Evolutionary conservation across 495 filamentous ascomycete genomes (phyloP), one percentile per base, ranked within the genome.

Genomic region (Podospora conica): DNA sequence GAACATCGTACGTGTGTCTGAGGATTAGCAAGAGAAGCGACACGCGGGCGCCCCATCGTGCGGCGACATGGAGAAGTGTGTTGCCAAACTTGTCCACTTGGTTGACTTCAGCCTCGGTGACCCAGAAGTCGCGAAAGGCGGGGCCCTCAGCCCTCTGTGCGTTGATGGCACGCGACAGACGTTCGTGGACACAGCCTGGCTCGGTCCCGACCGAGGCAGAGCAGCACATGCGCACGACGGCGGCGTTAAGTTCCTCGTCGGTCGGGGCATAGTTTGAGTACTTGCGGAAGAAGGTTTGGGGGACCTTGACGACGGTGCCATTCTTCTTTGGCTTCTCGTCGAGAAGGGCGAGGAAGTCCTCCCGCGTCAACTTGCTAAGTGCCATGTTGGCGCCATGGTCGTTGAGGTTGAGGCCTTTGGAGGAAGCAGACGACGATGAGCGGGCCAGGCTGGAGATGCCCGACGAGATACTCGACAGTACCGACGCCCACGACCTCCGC

Each of bases 381-480:
- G 74, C 69, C 12, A 69, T 64, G 54, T 70, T 73, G 28, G 66
- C 67, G 54, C 69, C 69, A 5, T 58, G 58, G 8, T 63, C 64
- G 64, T 71, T 73, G 5, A 71, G 24, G 62, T 65, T 67, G 23
- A 67, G 55, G 27, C 66, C 65, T 55, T 73, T 74, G 27, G 74
- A 76, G 0, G 74, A 76, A 3, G 70, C 71, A 6, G 74, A 74
- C 0, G 74, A 76, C 0, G 74, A 73, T 0, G 74, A 76, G 5
- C 74, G 67, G 0, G 74, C 74, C n/a, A 76, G 63, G 48, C 74
- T 76, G 23, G 67, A 70, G 28, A 76, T 76, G 12, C 74, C 74
- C 3, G 74, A 74, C 48, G 74, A 76, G 60, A 76, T 76, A 54
- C 74, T 76, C 27, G 74, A 74, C 7, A 76, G 65, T 15, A 76